Conservation (phyloP, 495 filamentous ascomycete genomes). For the Lindgomyces ingoldianus region DNA sequence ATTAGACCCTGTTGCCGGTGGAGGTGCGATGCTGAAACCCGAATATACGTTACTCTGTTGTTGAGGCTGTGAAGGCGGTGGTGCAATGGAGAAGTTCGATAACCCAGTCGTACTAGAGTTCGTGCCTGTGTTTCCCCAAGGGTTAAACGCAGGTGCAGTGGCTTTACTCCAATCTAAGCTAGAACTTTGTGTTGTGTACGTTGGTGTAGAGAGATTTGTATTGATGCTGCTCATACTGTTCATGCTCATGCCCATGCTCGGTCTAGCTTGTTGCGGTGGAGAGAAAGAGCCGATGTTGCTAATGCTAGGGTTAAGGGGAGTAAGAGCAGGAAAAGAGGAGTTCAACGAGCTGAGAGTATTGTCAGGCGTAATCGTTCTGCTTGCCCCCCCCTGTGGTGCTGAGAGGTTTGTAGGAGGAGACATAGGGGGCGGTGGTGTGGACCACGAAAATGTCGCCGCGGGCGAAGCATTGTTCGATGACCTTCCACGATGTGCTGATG, state of each 20-base stretch:
- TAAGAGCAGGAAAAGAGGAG: constrained; percentile 52
- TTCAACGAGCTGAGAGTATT: constrained; percentile 53
- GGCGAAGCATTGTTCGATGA: constrained; percentile 25
- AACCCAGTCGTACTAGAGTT: constrained; percentile 7
- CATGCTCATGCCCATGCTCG: constrained; percentile 32
- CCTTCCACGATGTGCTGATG: constrained; percentile 12
- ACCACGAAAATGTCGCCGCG: constrained; percentile 38
- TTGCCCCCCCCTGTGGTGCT: neutral
- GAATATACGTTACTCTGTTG: constrained; percentile 4
- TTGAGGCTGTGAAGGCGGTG: constrained; percentile 16
- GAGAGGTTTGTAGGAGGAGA: constrained; percentile 25
- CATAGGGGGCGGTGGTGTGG: constrained; percentile 25
- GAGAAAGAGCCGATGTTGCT: constrained; percentile 12
- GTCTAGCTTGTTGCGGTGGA: constrained; percentile 18
- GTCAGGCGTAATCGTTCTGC: constrained; percentile 51
- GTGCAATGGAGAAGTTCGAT: constrained; percentile 25
- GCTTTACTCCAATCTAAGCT: constrained; percentile 29
- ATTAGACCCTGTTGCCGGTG: constrained; percentile 7
- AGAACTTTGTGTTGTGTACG: constrained; percentile 19
- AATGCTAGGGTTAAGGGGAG: constrained; percentile 26
- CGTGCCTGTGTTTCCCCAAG: constrained; percentile 13
- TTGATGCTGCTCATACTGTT: constrained; percentile 19
- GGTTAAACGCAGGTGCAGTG: constrained; percentile 14
- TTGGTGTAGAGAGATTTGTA: constrained; percentile 1
- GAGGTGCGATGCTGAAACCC: constrained; percentile 33